These are phyloP conservation scores for Tuber brumale DNA, from an alignment of 495 filamentous ascomycete genomes.

Conservation along the genomic window DNA sequence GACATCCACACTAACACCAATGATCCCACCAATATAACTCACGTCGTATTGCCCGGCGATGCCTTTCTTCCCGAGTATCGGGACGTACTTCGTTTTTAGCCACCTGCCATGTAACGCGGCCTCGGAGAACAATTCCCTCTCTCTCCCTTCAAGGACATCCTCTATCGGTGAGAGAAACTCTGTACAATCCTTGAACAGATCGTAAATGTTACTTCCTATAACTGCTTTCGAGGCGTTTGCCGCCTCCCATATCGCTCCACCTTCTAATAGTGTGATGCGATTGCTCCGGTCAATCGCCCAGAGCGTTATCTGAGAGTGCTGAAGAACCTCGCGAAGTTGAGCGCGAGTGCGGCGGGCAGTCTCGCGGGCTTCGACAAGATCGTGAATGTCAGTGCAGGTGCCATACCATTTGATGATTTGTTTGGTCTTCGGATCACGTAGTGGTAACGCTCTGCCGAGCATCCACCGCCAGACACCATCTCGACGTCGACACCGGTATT, in stretches of 20 bases:
- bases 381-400: constrained; percentile 63
- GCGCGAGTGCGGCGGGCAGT: constrained; percentile 54
- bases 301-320: constrained; percentile 60
- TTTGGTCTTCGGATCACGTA: constrained; percentile 55
- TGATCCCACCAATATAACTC: constrained; percentile 55
- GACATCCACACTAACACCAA: constrained; percentile 63
- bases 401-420: constrained; percentile 68
- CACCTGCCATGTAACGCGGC: constrained; percentile 51
- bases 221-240: constrained; percentile 40
- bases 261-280: constrained; percentile 58
- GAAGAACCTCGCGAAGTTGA: constrained; percentile 61
- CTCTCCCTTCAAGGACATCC: constrained; percentile 52
- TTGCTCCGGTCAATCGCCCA: constrained; percentile 57
- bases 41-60: constrained; percentile 47
- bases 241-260: constrained; percentile 33
- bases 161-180: constrained; percentile 52
- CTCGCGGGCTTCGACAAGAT: constrained; percentile 56
- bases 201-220: constrained; percentile 55
- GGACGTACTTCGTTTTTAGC: constrained; percentile 60
- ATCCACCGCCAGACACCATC: constrained; percentile 67
- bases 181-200: constrained; percentile 49
- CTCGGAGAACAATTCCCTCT: constrained; percentile 49
- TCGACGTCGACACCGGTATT: constrained; percentile 59
- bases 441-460: constrained; percentile 58
- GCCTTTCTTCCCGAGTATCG: constrained; percentile 50